Conservation (phyloP, 768 basidiomycete species). For the Pleurotus pulmonarius region DNA sequence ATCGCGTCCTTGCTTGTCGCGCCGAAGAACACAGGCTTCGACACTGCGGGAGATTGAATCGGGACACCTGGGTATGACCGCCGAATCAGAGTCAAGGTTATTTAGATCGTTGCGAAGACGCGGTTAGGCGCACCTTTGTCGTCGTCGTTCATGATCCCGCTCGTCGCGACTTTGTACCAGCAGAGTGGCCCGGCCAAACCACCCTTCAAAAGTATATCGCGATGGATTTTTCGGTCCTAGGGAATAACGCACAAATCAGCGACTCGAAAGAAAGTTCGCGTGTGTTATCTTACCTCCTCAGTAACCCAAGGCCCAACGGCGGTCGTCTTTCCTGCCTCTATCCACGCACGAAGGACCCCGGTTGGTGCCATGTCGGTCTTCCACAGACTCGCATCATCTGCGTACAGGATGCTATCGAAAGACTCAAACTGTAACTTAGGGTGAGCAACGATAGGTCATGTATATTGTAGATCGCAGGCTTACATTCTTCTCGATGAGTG, state of each 20-base stretch:
- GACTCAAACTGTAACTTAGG: conserved; percentile 29
- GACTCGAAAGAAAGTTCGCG: not conserved
- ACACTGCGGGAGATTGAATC: conserved; percentile 21
- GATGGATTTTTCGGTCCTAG: conserved; percentile 21
- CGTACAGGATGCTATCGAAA: conserved; percentile 29
- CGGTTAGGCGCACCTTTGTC: conserved; percentile 22
- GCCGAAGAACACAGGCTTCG: conserved; percentile 32
- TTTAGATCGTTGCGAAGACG: not conserved
- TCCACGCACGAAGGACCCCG: conserved; percentile 32
- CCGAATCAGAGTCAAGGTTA: not conserved
- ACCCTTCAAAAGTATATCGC: conserved; percentile 16
- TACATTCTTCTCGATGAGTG: conserved; percentile 34
- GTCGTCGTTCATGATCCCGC: conserved; percentile 24
- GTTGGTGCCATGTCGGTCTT: conserved; percentile 28
- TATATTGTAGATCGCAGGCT: conserved; percentile 1
- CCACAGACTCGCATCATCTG: conserved; percentile 31
- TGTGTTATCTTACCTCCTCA: not conserved
- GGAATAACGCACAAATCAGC: not conserved
- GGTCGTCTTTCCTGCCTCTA: conserved; percentile 24
- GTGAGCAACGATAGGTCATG: not conserved
- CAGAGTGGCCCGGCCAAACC: conserved; percentile 27
- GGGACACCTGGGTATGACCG: conserved; percentile 17
- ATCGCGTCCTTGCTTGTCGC: conserved; percentile 28
- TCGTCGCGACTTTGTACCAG: conserved; percentile 30
- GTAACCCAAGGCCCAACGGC: conserved; percentile 14